These are phyloP conservation scores for Atalantia buxifolia DNA, from an alignment of 345 rosid species.

Conservation along the genomic window DNA sequence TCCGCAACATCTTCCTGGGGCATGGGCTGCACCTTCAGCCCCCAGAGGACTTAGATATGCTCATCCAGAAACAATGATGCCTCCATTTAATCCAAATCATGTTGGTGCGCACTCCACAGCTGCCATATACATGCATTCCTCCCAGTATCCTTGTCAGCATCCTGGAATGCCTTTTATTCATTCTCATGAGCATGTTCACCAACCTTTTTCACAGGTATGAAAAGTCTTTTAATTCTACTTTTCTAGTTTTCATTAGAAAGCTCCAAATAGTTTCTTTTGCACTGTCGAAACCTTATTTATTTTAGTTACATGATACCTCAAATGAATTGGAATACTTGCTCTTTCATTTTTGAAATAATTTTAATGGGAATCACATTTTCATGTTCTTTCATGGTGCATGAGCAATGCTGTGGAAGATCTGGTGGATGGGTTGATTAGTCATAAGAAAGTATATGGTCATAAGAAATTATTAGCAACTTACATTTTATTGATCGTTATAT, in stretches of 20 bases:
- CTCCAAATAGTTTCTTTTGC: background rate
- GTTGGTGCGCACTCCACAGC: constrained; percentile 49
- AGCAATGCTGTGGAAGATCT: background rate
- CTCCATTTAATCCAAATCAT: constrained; percentile 58
- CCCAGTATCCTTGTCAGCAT: constrained; percentile 69
- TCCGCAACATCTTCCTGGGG: constrained; percentile 57
- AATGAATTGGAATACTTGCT: background rate
- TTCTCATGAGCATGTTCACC: constrained; percentile 58
- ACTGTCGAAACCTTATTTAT: background rate
- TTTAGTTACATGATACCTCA: background rate
- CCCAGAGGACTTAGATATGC: constrained; percentile 64
- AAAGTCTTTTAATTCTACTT: constrained; percentile 5
- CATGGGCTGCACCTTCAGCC: constrained; percentile 49
- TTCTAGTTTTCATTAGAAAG: background rate
- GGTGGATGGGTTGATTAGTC: background rate
- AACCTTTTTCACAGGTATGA: constrained; percentile 64
- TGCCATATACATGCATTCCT: constrained; percentile 54
- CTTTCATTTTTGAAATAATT: background rate
- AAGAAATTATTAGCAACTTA: background rate
- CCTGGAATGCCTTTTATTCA: constrained; percentile 63
- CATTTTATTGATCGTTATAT: background rate
- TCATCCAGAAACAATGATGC: constrained; percentile 69
- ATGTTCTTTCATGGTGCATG: background rate
- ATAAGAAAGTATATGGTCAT: background rate
- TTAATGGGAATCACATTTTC: background rate